These are phyloP conservation scores for Tricholoma bakamatsutake DNA, from an alignment of 768 basidiomycete species.

Conservation along the genomic window DNA sequence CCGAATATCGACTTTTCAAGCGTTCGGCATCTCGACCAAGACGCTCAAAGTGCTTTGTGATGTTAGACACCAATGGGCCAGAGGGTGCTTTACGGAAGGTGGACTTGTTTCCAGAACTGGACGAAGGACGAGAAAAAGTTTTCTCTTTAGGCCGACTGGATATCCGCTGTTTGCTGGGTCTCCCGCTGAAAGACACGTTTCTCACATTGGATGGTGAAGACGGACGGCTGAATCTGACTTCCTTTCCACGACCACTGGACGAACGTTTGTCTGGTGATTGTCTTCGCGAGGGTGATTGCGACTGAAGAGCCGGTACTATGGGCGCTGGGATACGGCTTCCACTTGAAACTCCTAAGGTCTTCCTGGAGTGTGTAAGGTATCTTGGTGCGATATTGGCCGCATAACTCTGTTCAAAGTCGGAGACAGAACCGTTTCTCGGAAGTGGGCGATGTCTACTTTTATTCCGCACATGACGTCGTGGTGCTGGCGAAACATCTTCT, in stretches of 20 bases:
- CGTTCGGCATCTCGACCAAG: conserved; percentile 70
- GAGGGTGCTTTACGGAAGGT: conserved; percentile 49
- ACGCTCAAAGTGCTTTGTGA: conserved; percentile 87
- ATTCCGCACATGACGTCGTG: conserved; percentile 37
- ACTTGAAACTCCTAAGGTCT: conserved; percentile 31
- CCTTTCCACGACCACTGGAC: conserved; percentile 28
- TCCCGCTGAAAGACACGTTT: conserved; percentile 23
- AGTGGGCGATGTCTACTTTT: conserved; percentile 47
- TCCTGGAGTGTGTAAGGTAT: conserved; percentile 53
- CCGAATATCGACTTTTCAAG: conserved; percentile 73
- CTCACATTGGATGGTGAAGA: conserved; percentile 38
- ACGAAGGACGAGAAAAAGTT: conserved; percentile 35
- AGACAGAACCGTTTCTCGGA: conserved; percentile 53
- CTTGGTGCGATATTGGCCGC: conserved; percentile 87
- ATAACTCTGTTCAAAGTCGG: conserved; percentile 89
- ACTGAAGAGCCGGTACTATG: conserved; percentile 42
- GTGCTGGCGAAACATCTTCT: conserved; percentile 41
- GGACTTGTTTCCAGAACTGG: conserved; percentile 39
- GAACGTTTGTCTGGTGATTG: conserved; percentile 71
- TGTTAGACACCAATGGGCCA: conserved; percentile 70
- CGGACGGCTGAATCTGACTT: conserved; percentile 38
- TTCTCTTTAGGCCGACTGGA: conserved; percentile 37
- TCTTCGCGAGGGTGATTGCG: conserved; percentile 56
- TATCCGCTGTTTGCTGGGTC: conserved; percentile 32
- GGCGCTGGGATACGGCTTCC: conserved; percentile 52